Percentiles rank a stretch among this genome's conserved stretches.
phyloP scores from a whole-genome alignment of 1,139 yeast species.

The Candida gigantensis region DNA sequence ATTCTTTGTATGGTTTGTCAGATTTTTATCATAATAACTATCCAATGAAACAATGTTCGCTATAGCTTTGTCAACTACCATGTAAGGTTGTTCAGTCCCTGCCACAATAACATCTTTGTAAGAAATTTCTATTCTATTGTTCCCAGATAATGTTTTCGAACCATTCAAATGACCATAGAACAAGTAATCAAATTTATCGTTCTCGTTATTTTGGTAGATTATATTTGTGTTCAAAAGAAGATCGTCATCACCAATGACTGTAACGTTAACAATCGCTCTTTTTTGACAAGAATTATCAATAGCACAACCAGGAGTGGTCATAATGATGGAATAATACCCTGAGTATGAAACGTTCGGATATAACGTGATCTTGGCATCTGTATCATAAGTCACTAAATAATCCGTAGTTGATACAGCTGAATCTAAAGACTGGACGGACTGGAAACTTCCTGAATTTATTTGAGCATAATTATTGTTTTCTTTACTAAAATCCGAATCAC shows the following conservation, averaged over 20 bases:
- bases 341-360: constrained; percentile 70
- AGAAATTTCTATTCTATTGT: constrained; percentile 54
- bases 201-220: constrained; percentile 77
- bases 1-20: constrained; percentile 30
- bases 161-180: constrained; percentile 70
- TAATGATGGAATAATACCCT: constrained; percentile 71
- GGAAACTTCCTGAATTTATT: constrained; percentile 34
- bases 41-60: constrained; percentile 57
- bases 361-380: constrained; percentile 53
- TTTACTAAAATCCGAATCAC: constrained; percentile 36
- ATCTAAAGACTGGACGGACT: constrained; percentile 26
- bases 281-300: constrained; percentile 64
- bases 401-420: constrained; percentile 23
- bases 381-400: constrained; percentile 33
- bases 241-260: constrained; percentile 54
- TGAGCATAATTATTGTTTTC: constrained; percentile 36
- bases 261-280: constrained; percentile 79
- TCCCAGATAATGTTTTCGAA: constrained; percentile 34
- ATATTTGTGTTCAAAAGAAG: constrained; percentile 40
- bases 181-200: constrained; percentile 77
- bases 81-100: constrained; percentile 32
- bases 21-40: constrained; percentile 31
- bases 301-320: constrained; percentile 87
- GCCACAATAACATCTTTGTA: constrained; percentile 33
- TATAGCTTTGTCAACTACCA: constrained; percentile 75